Conservation (phyloP, 257 asterid genomes). For the Plectranthus barbatus region DNA sequence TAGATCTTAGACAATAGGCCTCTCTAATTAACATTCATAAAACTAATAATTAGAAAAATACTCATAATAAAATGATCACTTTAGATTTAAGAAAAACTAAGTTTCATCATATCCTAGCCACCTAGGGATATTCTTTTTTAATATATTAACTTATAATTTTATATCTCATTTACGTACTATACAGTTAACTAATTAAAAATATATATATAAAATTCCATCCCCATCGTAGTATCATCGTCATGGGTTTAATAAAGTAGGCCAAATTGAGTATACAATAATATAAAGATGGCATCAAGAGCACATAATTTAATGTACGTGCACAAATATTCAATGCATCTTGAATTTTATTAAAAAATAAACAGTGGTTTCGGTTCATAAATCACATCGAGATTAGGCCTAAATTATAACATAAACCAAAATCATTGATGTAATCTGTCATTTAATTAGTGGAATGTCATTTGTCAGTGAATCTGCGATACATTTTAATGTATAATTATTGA, state of each 20-base stretch:
- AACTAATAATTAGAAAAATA: too few relatives aligned
- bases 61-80: too few relatives aligned
- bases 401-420: background rate
- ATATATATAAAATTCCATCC: too few relatives aligned
- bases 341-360: background rate
- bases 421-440: conserved; percentile 3
- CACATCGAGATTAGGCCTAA: conserved; percentile 14
- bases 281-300: background rate
- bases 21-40: too few relatives aligned
- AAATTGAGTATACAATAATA: background rate
- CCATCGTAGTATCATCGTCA: too few relatives aligned
- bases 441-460: conserved; percentile 4
- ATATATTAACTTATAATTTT: too few relatives aligned
- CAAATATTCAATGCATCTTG: background rate
- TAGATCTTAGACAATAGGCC: too few relatives aligned
- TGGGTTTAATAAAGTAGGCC: background rate
- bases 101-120: too few relatives aligned
- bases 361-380: conserved; percentile 10
- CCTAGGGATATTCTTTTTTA: too few relatives aligned
- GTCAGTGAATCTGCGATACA: background rate
- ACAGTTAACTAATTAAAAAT: too few relatives aligned
- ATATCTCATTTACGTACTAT: too few relatives aligned
- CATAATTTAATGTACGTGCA: background rate
- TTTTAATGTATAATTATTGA: background rate
- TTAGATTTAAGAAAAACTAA: too few relatives aligned